Conservation (phyloP, 139 green algal genomes). For the Raphidocelis subcapitata region DNA sequence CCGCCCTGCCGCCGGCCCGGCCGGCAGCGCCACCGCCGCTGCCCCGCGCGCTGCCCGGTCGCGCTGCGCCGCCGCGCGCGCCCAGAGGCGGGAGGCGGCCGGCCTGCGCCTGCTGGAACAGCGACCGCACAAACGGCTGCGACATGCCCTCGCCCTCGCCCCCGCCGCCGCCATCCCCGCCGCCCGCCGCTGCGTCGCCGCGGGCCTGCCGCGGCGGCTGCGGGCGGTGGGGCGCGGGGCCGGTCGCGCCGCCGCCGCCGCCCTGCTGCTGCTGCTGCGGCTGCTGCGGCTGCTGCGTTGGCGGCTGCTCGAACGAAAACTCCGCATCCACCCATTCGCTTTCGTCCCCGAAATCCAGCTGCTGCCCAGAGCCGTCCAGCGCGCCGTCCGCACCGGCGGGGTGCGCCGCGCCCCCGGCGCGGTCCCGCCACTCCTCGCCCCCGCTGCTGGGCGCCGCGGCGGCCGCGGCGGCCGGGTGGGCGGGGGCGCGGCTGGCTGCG, state of each 20-base stretch:
- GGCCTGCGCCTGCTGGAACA: constrained; percentile 30
- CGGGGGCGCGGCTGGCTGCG: background rate
- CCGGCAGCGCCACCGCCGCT: background rate
- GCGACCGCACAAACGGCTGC: constrained; percentile 42
- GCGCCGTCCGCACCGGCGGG: no score
- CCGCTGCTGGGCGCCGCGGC: background rate
- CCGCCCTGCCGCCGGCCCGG: no score
- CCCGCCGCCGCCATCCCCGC: background rate
- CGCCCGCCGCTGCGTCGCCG: background rate
- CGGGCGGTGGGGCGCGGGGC: no score
- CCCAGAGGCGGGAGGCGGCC: no score
- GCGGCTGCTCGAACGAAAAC: constrained; percentile 22
- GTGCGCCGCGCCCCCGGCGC: no score
- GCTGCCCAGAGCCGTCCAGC: no score
- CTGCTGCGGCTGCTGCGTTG: background rate
- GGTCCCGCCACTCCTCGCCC: background rate
- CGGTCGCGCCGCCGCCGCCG: no score
- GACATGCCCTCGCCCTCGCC: background rate
- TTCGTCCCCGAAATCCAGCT: constrained; percentile 11
- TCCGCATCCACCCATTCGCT: constrained; percentile 29
- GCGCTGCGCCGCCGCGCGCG: no score
- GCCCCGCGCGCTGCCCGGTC: background rate
- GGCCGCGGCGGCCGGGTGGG: background rate
- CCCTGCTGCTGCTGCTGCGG: constrained; percentile 11
- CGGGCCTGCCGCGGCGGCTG: constrained; percentile 1